Evolutionary conservation across 495 filamentous ascomycete genomes (phyloP).

Genomic region (Glutinoglossum americanum): DNA sequence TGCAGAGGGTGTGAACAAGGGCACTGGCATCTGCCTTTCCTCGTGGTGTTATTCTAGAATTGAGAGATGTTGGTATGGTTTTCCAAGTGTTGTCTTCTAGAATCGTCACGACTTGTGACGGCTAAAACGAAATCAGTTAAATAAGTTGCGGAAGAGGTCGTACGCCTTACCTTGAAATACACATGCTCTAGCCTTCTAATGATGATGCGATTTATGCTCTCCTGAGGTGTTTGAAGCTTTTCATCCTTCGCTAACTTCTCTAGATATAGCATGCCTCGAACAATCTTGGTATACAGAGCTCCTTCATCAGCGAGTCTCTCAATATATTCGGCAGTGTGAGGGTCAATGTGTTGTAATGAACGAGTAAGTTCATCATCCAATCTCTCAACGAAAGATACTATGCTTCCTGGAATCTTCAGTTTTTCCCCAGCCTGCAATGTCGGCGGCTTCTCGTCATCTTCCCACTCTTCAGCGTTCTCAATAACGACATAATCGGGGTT

Average conservation of each 20-base stretch:
- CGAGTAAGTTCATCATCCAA: slow-evolving; percentile 94
- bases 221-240: slow-evolving; percentile 54
- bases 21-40: slow-evolving; percentile 37
- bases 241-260: slow-evolving; percentile 52
- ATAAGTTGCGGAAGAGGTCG: neutral
- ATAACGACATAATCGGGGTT: slow-evolving; percentile 62
- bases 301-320: slow-evolving; percentile 82
- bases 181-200: slow-evolving; percentile 90
- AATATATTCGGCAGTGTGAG: slow-evolving; percentile 96
- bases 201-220: slow-evolving; percentile 71
- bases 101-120: slow-evolving; percentile 75
- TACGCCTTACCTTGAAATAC: slow-evolving; percentile 68
- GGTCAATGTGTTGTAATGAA: slow-evolving; percentile 88
- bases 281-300: slow-evolving; percentile 76
- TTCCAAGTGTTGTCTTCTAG: slow-evolving; percentile 88
- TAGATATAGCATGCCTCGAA: slow-evolving; percentile 67
- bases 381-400: slow-evolving; percentile 86
- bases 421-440: slow-evolving; percentile 45
- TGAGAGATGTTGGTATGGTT: slow-evolving; percentile 42
- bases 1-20: slow-evolving; percentile 76
- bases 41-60: slow-evolving; percentile 66
- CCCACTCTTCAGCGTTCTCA: slow-evolving; percentile 92
- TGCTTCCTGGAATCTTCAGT: slow-evolving; percentile 74
- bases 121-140: slow-evolving; percentile 25
- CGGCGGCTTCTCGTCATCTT: slow-evolving; percentile 90